Evolutionary conservation across 179 eudicot species (phyloP).

Genomic region (Pouteria campechiana): DNA sequence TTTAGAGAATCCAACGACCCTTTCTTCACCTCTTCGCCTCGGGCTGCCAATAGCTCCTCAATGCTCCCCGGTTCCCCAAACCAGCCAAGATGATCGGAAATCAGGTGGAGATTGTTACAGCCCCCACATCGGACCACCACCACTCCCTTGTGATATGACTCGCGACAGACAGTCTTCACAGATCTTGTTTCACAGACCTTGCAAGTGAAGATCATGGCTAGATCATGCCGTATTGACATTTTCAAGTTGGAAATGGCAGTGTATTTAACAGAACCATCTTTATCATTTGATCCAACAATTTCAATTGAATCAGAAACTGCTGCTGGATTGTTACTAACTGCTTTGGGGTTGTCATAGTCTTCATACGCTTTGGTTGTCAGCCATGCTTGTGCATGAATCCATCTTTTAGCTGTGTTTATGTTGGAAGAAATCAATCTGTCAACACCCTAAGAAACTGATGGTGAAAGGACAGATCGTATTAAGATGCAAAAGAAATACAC

Average conservation of each 20-base stretch:
- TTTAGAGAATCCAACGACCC: slow-evolving; percentile 55
- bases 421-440: no score
- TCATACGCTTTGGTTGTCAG: no score
- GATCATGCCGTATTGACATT: slow-evolving; percentile 64
- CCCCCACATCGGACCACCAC: slow-evolving; percentile 85
- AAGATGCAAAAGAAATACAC: no score
- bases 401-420: no score
- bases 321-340: no score
- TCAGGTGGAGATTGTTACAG: slow-evolving; percentile 72
- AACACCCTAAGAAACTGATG: no score
- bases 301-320: no score
- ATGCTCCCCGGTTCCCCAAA: slow-evolving; percentile 81
- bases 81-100: slow-evolving; percentile 78
- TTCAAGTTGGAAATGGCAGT: slow-evolving; percentile 38
- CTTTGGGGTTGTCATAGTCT: no score
- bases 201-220: slow-evolving; percentile 83
- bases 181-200: slow-evolving; percentile 79
- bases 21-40: slow-evolving; percentile 63
- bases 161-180: slow-evolving; percentile 65
- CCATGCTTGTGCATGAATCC: no score
- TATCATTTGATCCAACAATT: no score
- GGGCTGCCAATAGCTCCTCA: slow-evolving; percentile 74
- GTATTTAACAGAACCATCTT: slow-evolving; percentile 9
- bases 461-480: no score
- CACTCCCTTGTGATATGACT: slow-evolving; percentile 82